Conservation (phyloP, 306 rosid species). For the Phaseolus lunatus region DNA sequence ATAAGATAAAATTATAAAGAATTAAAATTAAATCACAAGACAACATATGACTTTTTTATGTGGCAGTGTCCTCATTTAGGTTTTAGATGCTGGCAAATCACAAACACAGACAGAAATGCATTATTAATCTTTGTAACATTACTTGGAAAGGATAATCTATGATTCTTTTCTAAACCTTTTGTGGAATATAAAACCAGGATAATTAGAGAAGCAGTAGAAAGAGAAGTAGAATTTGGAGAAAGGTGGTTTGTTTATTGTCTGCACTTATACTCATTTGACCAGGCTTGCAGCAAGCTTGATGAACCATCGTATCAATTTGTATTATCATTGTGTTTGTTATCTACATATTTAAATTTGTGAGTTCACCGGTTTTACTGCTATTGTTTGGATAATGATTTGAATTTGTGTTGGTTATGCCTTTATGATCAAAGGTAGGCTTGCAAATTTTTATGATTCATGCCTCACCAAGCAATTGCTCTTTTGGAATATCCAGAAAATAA, state of each 20-base stretch:
- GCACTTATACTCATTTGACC: constrained; percentile 20
- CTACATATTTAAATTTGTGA: constrained; percentile 22
- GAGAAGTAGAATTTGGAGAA: constrained; percentile 24
- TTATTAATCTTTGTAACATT: constrained; percentile 17
- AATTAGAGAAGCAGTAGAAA: constrained; percentile 25
- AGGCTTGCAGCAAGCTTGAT: constrained; percentile 15
- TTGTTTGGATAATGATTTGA: constrained; percentile 30
- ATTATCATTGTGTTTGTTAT: neutral
- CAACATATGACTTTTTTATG: neutral
- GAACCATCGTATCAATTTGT: constrained; percentile 6
- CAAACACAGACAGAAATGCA: constrained; percentile 20
- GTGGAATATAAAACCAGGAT: constrained; percentile 13
- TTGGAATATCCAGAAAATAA: constrained; percentile 90
- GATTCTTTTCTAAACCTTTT: neutral
- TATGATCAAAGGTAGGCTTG: constrained; percentile 38
- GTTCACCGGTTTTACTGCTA: constrained; percentile 4
- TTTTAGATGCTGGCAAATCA: constrained; percentile 8
- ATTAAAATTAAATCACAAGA: neutral
- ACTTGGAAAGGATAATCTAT: neutral
- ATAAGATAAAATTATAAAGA: neutral
- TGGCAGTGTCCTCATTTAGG: constrained; percentile 6
- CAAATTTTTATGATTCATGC: constrained; percentile 30
- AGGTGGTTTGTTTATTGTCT: constrained; percentile 24
- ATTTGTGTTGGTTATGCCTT: constrained; percentile 30
- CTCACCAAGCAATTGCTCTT: constrained; percentile 49